Evolutionary conservation across 2,329 filamentous ascomycete species (phyloP).

Genomic region (Fusarium chlamydosporum): DNA sequence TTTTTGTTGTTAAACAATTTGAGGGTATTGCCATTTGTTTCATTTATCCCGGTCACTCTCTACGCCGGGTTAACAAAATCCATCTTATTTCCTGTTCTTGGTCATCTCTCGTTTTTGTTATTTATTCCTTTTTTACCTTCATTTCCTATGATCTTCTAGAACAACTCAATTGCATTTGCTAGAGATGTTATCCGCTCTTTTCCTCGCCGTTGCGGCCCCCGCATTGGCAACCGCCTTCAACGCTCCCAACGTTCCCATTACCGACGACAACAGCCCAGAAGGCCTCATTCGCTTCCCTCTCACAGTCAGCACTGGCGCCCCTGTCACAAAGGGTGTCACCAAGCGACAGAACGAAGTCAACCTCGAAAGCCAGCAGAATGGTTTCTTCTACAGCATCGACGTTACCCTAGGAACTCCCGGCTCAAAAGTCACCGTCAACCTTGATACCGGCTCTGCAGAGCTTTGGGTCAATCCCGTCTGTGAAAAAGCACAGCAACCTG

Average conservation of each 20-base stretch:
- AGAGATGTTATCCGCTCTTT: slow-evolving; percentile 53
- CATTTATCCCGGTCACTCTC: slow-evolving; percentile 47
- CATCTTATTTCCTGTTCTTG: slow-evolving; percentile 14
- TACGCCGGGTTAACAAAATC: slow-evolving; percentile 44
- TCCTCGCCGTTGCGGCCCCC: slow-evolving; percentile 51
- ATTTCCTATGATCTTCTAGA: not conserved
- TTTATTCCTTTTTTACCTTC: not conserved
- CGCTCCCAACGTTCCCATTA: slow-evolving; percentile 15
- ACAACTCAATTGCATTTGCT: slow-evolving; percentile 13
- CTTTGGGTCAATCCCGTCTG: slow-evolving; percentile 62
- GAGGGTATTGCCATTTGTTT: slow-evolving; percentile 12
- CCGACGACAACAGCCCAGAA: slow-evolving; percentile 37
- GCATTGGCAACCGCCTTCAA: slow-evolving; percentile 45
- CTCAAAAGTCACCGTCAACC: slow-evolving; percentile 57
- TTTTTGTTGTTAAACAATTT: slow-evolving; percentile 12
- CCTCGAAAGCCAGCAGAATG: slow-evolving; percentile 48
- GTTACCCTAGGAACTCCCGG: slow-evolving; percentile 57
- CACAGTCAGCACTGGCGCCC: slow-evolving; percentile 49
- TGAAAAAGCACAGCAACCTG: slow-evolving; percentile 49
- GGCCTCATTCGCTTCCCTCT: slow-evolving; percentile 53
- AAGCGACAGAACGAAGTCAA: slow-evolving; percentile 52
- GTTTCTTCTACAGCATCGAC: slow-evolving; percentile 58
- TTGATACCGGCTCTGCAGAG: slow-evolving; percentile 60
- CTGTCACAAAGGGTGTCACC: slow-evolving; percentile 48
- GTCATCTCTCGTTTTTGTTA: not conserved